Evolutionary conservation across 1,284 basidiomycete species (phyloP).

Genomic region (Cryptococcus wingfieldii): DNA sequence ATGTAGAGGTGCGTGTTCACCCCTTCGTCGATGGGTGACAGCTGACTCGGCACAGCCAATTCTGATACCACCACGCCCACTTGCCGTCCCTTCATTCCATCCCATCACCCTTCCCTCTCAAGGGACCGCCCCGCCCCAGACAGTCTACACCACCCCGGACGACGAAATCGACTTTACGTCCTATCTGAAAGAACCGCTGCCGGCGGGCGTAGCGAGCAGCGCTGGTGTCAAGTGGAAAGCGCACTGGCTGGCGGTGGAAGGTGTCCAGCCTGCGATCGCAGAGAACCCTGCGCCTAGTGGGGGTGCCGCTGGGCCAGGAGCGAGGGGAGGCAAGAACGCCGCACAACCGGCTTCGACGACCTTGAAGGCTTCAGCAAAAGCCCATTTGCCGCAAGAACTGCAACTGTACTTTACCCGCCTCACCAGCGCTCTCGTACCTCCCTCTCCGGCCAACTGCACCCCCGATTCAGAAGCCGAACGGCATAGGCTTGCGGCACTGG

Average conservation of each 20-base stretch:
- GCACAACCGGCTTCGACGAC: conserved; percentile 38
- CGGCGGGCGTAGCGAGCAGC: conserved; percentile 35
- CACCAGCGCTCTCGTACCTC: conserved; percentile 73
- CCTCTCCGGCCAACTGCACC: conserved; percentile 14
- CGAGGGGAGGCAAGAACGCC: neutral
- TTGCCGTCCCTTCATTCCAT: conserved; percentile 63
- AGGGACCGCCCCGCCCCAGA: conserved; percentile 53
- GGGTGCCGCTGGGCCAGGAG: neutral
- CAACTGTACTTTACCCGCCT: conserved; percentile 93
- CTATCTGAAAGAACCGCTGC: conserved; percentile 57
- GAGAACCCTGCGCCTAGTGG: conserved; percentile 75
- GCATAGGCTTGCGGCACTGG: conserved; percentile 80
- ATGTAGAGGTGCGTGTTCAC: conserved; percentile 65
- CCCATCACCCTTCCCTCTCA: conserved; percentile 42
- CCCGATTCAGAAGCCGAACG: conserved; percentile 39
- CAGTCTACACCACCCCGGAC: conserved; percentile 87
- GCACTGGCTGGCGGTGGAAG: conserved; percentile 97
- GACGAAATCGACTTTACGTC: conserved; percentile 97
- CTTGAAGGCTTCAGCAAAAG: conserved; percentile 60
- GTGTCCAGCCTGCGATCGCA: conserved; percentile 91
- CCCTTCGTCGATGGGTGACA: neutral
- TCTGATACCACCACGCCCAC: conserved; percentile 42
- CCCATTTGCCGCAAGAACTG: conserved; percentile 87
- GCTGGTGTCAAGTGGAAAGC: conserved; percentile 55
- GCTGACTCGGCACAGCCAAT: conserved; percentile 30